Percentiles rank a stretch among this genome's conserved stretches.
Conservation (phyloP, 2,329 filamentous ascomycete genomes). For the Nigrograna mackinnonii region DNA sequence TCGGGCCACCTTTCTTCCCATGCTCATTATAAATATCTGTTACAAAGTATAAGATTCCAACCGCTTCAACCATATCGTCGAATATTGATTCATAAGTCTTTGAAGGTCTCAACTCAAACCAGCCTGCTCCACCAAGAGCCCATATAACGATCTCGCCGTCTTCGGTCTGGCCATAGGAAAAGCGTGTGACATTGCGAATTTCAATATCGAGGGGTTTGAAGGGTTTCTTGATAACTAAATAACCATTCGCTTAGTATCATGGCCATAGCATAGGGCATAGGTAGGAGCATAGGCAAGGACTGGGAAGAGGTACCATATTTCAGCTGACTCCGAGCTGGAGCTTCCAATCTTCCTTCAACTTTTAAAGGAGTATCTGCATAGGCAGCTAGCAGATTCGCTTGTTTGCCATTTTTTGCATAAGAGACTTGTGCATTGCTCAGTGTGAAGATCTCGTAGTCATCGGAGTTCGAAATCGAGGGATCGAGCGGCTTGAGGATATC, state of each 20-base stretch:
- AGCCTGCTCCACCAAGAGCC: slow-evolving; percentile 67
- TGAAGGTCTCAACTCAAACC: slow-evolving; percentile 69
- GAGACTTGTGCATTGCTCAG: slow-evolving; percentile 65
- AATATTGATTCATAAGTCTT: slow-evolving; percentile 60
- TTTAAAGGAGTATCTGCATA: slow-evolving; percentile 63
- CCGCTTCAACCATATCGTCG: slow-evolving; percentile 64
- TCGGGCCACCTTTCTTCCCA: slow-evolving; percentile 42
- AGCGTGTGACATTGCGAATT: slow-evolving; percentile 54
- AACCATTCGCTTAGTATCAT: neutral
- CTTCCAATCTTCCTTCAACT: slow-evolving; percentile 62
- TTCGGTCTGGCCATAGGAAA: slow-evolving; percentile 57
- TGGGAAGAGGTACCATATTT: slow-evolving; percentile 27
- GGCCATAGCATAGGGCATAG: neutral
- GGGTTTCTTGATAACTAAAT: slow-evolving; percentile 35
- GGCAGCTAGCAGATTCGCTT: slow-evolving; percentile 65
- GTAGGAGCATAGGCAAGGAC: neutral
- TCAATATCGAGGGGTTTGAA: slow-evolving; percentile 51
- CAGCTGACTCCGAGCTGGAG: slow-evolving; percentile 24
- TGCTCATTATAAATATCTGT: slow-evolving; percentile 58
- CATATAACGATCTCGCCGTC: slow-evolving; percentile 64
- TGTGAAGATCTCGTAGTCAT: slow-evolving; percentile 65
- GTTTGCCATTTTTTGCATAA: slow-evolving; percentile 52
- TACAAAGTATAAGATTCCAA: slow-evolving; percentile 66
- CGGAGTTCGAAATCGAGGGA: slow-evolving; percentile 42
- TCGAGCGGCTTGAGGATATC: slow-evolving; percentile 46